These are phyloP conservation scores for Miscanthus sacchariflorus DNA, from an alignment of 202 grass and related monocot genomes.

Conservation along the genomic window DNA sequence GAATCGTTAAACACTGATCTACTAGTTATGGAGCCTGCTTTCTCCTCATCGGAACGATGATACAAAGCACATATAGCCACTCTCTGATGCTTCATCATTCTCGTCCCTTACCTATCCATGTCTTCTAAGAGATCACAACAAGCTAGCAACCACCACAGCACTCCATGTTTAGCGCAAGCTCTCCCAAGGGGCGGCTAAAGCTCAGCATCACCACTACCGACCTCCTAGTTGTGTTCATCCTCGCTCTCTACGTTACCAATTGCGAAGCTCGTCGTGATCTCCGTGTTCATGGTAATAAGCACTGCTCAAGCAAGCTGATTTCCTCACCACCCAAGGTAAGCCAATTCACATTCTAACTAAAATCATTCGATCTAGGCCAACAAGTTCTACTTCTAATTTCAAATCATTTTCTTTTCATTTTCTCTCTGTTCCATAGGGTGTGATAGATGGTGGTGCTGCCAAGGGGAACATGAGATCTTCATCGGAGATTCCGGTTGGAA, in stretches of 20 bases:
- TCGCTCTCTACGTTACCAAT: conserved; percentile 46
- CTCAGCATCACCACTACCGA: conserved; percentile 46
- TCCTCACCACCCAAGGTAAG: conserved; percentile 41
- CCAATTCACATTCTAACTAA: background rate
- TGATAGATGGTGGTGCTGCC: background rate
- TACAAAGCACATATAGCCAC: conserved; percentile 11
- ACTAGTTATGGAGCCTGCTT: background rate
- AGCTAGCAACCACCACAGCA: conserved; percentile 25
- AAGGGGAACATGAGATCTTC: conserved; percentile 18
- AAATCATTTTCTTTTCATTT: background rate
- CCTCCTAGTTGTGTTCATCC: conserved; percentile 54
- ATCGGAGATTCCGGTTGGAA: conserved; percentile 6
- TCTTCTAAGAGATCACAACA: conserved; percentile 39
- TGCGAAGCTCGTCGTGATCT: conserved; percentile 58
- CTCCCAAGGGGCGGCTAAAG: conserved; percentile 44
- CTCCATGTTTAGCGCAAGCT: conserved; percentile 49
- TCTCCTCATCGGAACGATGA: background rate
- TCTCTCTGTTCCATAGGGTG: conserved; percentile 39
- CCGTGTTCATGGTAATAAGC: conserved; percentile 41
- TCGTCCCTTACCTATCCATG: conserved; percentile 33
- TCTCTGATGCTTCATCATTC: conserved; percentile 15
- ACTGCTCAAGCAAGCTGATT: conserved; percentile 44
- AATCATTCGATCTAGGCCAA: background rate
- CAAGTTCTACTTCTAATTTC: background rate
- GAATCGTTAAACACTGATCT: conserved; percentile 8